Percentiles rank a stretch among this genome's conserved stretches.
Evolutionary conservation across 768 basidiomycete genomes (phyloP).

Genomic region (Naganishia onofrii): DNA sequence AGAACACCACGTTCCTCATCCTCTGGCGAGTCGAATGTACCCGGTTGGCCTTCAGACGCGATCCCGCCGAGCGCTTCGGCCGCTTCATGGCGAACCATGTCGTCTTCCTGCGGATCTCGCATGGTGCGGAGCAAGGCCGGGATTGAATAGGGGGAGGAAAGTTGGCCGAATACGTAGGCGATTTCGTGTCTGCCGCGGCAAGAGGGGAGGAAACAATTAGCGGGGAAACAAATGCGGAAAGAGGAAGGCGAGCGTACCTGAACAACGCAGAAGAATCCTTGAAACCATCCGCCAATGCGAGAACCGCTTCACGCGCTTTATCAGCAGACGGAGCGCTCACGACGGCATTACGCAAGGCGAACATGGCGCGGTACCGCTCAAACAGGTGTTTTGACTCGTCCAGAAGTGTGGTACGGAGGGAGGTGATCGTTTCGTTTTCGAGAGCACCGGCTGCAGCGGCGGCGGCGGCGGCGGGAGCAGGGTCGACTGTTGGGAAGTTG

Average conservation of each 20-base stretch:
- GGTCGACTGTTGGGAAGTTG: slow-evolving; percentile 53
- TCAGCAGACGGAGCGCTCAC: slow-evolving; percentile 62
- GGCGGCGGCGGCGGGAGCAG: slow-evolving; percentile 48
- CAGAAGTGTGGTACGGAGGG: slow-evolving; percentile 65
- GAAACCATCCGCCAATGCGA: slow-evolving; percentile 89
- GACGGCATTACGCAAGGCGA: slow-evolving; percentile 73
- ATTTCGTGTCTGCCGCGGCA: slow-evolving; percentile 77
- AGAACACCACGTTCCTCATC: slow-evolving; percentile 64
- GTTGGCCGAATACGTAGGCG: slow-evolving; percentile 95
- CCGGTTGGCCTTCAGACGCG: slow-evolving; percentile 55
- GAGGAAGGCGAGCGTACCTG: slow-evolving; percentile 61
- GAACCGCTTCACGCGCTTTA: slow-evolving; percentile 62
- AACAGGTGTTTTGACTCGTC: slow-evolving; percentile 72
- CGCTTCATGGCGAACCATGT: slow-evolving; percentile 98
- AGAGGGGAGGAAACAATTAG: too few relatives aligned
- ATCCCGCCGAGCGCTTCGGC: slow-evolving; percentile 99
- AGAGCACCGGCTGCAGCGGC: slow-evolving; percentile 29
- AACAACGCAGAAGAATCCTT: slow-evolving; percentile 83
- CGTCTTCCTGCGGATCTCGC: slow-evolving; percentile 68
- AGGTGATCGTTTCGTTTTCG: slow-evolving; percentile 53
- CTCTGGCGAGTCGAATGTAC: slow-evolving; percentile 47
- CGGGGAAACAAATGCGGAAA: background rate
- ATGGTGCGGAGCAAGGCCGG: slow-evolving; percentile 78
- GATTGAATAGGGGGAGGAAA: slow-evolving; percentile 81
- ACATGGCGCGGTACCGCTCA: slow-evolving; percentile 96